Conservation (phyloP, 805 yeast species). For the Saturnispora hagleri region DNA sequence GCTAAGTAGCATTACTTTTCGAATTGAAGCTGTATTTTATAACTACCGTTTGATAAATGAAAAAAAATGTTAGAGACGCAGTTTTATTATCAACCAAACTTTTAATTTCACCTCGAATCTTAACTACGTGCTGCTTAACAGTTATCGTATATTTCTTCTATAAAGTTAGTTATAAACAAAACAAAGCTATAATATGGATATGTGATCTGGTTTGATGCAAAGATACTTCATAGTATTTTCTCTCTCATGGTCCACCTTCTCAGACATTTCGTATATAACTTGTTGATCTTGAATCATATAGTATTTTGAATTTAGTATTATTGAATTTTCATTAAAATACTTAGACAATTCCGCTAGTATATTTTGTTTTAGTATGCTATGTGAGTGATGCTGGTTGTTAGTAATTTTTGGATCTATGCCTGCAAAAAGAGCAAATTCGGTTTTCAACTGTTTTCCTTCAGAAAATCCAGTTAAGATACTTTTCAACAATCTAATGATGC, state of each 20-base stretch:
- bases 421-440: slow-evolving; percentile 9
- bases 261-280: neutral
- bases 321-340: neutral
- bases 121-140: neutral
- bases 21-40: too few relatives aligned
- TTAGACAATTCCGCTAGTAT: neutral
- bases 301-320: neutral
- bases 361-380: neutral
- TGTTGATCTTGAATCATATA: neutral
- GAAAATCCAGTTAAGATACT: slow-evolving; percentile 17
- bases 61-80: too few relatives aligned
- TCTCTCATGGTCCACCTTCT: neutral
- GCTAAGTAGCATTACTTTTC: too few relatives aligned
- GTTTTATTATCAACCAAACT: neutral
- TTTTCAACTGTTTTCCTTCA: slow-evolving; percentile 12
- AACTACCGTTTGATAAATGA: too few relatives aligned
- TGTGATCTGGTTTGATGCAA: neutral
- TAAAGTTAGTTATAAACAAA: neutral
- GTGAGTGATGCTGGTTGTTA: neutral
- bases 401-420: slow-evolving; percentile 7
- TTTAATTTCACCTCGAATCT: neutral
- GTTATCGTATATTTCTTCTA: neutral
- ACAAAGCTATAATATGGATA: neutral
- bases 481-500: slow-evolving; percentile 12
- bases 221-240: neutral